Conservation (phyloP, 2,329 filamentous ascomycete species). For the Apiospora marii region DNA sequence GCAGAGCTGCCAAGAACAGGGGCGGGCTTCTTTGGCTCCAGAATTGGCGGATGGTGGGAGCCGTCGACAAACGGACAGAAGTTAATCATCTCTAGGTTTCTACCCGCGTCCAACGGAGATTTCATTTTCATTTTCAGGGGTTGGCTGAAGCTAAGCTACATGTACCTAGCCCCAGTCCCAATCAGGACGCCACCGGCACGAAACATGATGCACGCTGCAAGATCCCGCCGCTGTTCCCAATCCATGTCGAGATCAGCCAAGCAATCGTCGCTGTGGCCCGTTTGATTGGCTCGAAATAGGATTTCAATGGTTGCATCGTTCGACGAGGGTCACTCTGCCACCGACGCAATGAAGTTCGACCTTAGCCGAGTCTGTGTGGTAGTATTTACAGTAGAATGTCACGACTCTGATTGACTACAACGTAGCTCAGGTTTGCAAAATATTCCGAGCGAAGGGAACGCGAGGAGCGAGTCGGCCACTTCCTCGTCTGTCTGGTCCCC, state of each 20-base stretch:
- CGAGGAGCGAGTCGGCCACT: too few species aligned
- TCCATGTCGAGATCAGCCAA: not conserved
- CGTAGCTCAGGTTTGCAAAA: not conserved
- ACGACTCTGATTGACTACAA: not conserved
- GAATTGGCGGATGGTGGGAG: not conserved
- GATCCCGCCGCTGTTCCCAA: constrained; percentile 12
- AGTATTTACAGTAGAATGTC: not conserved
- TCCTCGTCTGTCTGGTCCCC: not conserved
- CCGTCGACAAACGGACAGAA: constrained; percentile 13
- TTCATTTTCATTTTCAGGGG: constrained; percentile 5
- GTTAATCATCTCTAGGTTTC: not conserved
- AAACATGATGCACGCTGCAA: constrained; percentile 9
- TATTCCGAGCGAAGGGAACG: not conserved
- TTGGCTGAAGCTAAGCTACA: not conserved
- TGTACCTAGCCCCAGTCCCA: not conserved
- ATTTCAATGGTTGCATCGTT: not conserved
- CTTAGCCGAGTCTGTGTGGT: too few species aligned
- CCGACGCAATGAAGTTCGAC: not conserved
- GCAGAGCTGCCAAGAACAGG: not conserved
- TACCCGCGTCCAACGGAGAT: constrained; percentile 11
- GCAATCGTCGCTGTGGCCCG: not conserved
- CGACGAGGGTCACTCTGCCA: not conserved
- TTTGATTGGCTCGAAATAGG: not conserved
- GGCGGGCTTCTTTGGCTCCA: not conserved
- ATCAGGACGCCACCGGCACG: constrained; percentile 3